Conservation (phyloP, 352 stramenopile genomes). For the Globisporangium paroecandrum region DNA sequence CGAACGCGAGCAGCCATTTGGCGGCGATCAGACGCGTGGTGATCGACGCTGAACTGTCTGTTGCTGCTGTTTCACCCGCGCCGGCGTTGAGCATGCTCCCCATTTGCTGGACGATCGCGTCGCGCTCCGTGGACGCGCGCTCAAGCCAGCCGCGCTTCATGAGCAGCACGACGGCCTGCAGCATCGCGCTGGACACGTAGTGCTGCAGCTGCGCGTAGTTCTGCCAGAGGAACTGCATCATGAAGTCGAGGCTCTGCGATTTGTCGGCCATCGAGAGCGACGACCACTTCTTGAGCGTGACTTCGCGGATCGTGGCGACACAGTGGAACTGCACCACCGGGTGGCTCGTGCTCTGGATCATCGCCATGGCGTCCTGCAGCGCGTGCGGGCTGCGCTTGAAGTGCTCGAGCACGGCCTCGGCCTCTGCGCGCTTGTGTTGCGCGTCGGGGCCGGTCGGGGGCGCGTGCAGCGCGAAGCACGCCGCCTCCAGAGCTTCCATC, state of each 20-base stretch:
- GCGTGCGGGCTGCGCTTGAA: slow-evolving; percentile 80
- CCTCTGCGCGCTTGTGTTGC: slow-evolving; percentile 52
- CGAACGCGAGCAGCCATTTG: slow-evolving; percentile 82
- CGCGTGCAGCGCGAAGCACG: slow-evolving; percentile 69
- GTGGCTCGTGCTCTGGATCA: slow-evolving; percentile 40
- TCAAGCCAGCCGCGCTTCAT: slow-evolving; percentile 85
- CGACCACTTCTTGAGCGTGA: slow-evolving; percentile 68
- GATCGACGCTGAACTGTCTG: slow-evolving; percentile 12
- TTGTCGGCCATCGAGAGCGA: slow-evolving; percentile 44
- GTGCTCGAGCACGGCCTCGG: slow-evolving; percentile 62
- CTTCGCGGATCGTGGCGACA: slow-evolving; percentile 68
- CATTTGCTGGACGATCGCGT: slow-evolving; percentile 71
- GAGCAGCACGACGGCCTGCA: slow-evolving; percentile 73
- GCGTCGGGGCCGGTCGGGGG: slow-evolving; percentile 44
- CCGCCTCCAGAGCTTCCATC: slow-evolving; percentile 64
- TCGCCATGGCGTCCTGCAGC: slow-evolving; percentile 51
- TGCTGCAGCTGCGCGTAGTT: slow-evolving; percentile 42
- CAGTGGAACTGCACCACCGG: slow-evolving; percentile 81
- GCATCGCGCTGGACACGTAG: slow-evolving; percentile 57
- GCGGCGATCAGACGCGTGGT: slow-evolving; percentile 56
- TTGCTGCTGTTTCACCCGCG: not conserved
- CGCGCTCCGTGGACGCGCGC: slow-evolving; percentile 43
- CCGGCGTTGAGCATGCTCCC: slow-evolving; percentile 44
- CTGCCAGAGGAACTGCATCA: slow-evolving; percentile 79
- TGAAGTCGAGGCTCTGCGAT: slow-evolving; percentile 56